Conservation (phyloP, 352 stramenopile species). For the Halophytophthora batemanensis region DNA sequence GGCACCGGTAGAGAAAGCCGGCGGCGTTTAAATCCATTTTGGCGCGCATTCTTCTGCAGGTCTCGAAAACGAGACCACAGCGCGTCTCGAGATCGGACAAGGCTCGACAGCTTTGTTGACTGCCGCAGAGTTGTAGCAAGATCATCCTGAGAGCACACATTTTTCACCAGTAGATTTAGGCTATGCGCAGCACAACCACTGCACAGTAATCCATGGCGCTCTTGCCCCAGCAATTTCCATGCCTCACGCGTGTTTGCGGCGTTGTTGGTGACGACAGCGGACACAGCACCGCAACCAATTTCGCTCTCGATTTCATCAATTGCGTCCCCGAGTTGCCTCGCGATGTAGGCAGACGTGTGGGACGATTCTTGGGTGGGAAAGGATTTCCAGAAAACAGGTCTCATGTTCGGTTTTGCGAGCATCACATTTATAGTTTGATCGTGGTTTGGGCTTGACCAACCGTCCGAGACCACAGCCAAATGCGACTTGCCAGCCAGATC, state of each 20-base stretch:
- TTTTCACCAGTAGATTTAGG: conserved; percentile 1
- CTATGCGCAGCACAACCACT: background rate
- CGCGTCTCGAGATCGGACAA: too few relatives aligned
- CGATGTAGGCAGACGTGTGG: background rate
- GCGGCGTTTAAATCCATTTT: background rate
- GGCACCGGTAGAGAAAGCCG: background rate
- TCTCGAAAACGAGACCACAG: background rate
- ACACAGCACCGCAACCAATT: background rate
- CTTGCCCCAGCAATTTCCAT: background rate
- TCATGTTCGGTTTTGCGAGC: background rate
- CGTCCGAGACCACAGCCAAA: background rate
- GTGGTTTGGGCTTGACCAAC: conserved; percentile 5
- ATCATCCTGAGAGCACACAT: too few relatives aligned
- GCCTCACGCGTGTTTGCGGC: background rate
- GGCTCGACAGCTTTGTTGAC: background rate
- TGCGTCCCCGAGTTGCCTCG: background rate
- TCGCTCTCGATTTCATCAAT: background rate
- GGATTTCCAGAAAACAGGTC: background rate
- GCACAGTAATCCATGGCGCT: background rate
- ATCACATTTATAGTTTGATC: conserved; percentile 1
- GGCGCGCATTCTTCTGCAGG: background rate
- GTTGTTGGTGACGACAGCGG: background rate
- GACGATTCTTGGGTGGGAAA: background rate
- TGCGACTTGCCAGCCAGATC: background rate
- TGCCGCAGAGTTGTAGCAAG: too few relatives aligned